Percentiles rank a stretch among this genome's conserved stretches.
Conservation (phyloP, 345 rosid genomes). For the Lumnitzera racemosa region DNA sequence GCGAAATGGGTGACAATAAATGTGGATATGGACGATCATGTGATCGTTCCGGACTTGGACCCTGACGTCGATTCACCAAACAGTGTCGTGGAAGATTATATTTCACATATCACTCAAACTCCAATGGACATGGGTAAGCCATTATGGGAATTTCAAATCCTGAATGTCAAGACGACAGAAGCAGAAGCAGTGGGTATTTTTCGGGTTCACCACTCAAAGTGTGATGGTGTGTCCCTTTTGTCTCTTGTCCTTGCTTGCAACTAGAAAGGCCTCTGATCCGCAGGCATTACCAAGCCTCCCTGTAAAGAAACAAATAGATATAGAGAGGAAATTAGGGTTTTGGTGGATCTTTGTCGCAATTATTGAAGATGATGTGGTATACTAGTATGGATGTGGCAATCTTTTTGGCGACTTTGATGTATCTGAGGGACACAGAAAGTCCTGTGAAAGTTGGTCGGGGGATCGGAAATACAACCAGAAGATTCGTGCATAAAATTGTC, state of each 20-base stretch:
- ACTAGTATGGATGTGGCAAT: constrained; percentile 17
- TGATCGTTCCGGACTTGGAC: constrained; percentile 14
- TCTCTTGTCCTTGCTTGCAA: constrained; percentile 47
- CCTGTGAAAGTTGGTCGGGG: constrained; percentile 37
- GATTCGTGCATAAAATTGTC: constrained; percentile 23
- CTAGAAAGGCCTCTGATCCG: constrained; percentile 19
- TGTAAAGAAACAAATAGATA: not conserved
- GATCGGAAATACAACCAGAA: constrained; percentile 12
- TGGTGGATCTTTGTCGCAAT: not conserved
- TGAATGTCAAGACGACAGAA: constrained; percentile 22
- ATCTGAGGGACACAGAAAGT: constrained; percentile 41
- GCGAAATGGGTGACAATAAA: constrained; percentile 27
- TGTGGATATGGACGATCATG: constrained; percentile 27
- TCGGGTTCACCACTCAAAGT: constrained; percentile 51
- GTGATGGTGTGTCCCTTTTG: constrained; percentile 57
- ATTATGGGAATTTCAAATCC: constrained; percentile 36
- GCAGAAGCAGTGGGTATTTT: constrained; percentile 29
- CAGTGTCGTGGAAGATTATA: constrained; percentile 26
- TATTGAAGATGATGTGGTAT: constrained; percentile 13
- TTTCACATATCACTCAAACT: constrained; percentile 12
- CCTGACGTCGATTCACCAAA: constrained; percentile 4
- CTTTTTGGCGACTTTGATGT: constrained; percentile 33
- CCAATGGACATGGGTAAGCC: constrained; percentile 22
- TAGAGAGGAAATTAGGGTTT: not conserved
- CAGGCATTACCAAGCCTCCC: constrained; percentile 16